Percentiles rank a stretch among this genome's conserved stretches.
phyloP scores from a whole-genome alignment of 768 basidiomycete genomes.

The Crepidotus variabilis region DNA sequence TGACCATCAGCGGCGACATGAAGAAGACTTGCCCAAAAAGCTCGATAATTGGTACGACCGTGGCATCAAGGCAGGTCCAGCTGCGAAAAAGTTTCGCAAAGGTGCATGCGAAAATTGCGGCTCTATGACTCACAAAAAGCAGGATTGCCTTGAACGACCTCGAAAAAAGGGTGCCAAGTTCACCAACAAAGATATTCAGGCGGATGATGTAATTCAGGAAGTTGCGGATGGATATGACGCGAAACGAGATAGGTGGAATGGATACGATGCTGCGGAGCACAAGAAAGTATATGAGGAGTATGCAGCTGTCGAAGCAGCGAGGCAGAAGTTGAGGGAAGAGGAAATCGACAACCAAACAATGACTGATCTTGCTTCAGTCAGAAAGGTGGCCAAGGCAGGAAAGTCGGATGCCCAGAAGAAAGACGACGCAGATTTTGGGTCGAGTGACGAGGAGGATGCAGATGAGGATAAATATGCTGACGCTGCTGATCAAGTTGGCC shows the following conservation, averaged over 20 bases:
- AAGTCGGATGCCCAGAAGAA: slow-evolving; percentile 61
- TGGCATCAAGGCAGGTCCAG: slow-evolving; percentile 79
- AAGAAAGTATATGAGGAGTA: slow-evolving; percentile 90
- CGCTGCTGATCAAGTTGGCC: slow-evolving; percentile 95
- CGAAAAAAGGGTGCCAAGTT: slow-evolving; percentile 94
- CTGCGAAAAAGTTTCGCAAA: slow-evolving; percentile 94
- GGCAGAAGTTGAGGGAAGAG: slow-evolving; percentile 90
- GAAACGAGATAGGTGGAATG: slow-evolving; percentile 98
- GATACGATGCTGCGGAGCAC: slow-evolving; percentile 89
- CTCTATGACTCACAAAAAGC: slow-evolving; percentile 87
- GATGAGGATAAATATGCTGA: slow-evolving; percentile 99
- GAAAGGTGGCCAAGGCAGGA: slow-evolving; percentile 93
- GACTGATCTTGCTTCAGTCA: slow-evolving; percentile 84
- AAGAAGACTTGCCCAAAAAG: slow-evolving; percentile 54
- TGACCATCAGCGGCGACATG: slow-evolving; percentile 86
- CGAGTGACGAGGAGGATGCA: slow-evolving; percentile 91
- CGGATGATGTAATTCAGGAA: slow-evolving; percentile 88
- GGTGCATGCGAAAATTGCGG: slow-evolving; percentile 99
- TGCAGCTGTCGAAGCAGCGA: slow-evolving; percentile 84
- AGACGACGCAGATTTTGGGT: slow-evolving; percentile 90
- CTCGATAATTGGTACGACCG: slow-evolving; percentile 92
- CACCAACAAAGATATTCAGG: slow-evolving; percentile 83
- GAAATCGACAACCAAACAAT: slow-evolving; percentile 98
- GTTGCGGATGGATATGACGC: slow-evolving; percentile 79
- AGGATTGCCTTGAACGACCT: slow-evolving; percentile 94